Percentiles rank a stretch among this genome's conserved stretches.
These are phyloP conservation scores for Penicillium hesseltinei DNA, from an alignment of 2,329 filamentous ascomycete species.

Conservation along the genomic window DNA sequence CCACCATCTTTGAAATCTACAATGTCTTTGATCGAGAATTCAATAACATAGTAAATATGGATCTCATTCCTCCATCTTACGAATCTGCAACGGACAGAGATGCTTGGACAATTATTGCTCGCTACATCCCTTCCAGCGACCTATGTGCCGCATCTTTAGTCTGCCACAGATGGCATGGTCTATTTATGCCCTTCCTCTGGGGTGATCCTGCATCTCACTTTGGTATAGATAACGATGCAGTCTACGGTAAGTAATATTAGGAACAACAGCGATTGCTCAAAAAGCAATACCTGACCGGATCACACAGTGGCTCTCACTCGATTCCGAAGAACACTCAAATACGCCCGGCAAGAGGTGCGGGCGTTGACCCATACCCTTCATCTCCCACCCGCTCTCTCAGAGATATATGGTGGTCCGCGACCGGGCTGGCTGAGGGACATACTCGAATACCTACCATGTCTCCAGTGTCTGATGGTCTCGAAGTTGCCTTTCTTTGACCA, in stretches of 20 bases:
- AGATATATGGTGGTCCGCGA: conserved; percentile 60
- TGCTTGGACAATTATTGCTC: conserved; percentile 56
- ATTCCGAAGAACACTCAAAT: conserved; percentile 57
- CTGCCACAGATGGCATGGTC: conserved; percentile 56
- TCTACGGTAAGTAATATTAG: conserved; percentile 48
- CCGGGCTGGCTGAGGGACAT: conserved; percentile 60
- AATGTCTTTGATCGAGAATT: not conserved
- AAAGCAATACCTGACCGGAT: not conserved
- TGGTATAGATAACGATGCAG: conserved; percentile 58
- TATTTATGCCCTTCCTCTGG: conserved; percentile 61
- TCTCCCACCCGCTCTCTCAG: conserved; percentile 59
- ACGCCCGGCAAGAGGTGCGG: conserved; percentile 53
- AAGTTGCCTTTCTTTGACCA: conserved; percentile 63
- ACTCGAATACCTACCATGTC: conserved; percentile 55
- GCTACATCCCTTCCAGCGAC: conserved; percentile 56
- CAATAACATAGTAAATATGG: conserved; percentile 42
- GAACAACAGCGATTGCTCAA: not conserved
- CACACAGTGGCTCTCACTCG: conserved; percentile 56
- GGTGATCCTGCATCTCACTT: conserved; percentile 63
- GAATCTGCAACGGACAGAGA: conserved; percentile 55
- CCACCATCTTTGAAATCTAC: not conserved
- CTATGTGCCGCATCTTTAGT: conserved; percentile 57
- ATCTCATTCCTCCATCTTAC: conserved; percentile 60
- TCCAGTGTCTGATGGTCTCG: conserved; percentile 60
- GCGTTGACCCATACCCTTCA: conserved; percentile 61